Percentiles rank a stretch among this genome's conserved stretches.
phyloP scores from a whole-genome alignment of 169 alveolate species.

The Cryptosporidium ryanae region DNA sequence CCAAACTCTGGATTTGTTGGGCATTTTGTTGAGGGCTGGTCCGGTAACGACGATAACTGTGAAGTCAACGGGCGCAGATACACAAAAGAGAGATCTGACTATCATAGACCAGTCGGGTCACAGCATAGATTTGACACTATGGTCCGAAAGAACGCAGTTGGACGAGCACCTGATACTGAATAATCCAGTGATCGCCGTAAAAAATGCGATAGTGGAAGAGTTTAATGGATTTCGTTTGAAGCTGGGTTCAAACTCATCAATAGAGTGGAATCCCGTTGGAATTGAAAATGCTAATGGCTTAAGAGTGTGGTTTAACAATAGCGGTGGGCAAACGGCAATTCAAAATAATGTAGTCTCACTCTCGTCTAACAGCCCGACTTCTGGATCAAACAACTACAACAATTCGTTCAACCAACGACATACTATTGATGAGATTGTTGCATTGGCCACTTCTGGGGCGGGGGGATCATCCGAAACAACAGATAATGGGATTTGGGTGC shows the following conservation, averaged over 20 bases:
- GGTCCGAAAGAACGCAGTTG: slow-evolving; percentile 72
- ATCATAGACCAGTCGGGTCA: slow-evolving; percentile 65
- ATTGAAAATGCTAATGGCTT: slow-evolving; percentile 25
- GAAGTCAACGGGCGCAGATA: slow-evolving; percentile 65
- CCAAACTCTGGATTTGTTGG: slow-evolving; percentile 49
- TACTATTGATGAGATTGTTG: slow-evolving; percentile 37
- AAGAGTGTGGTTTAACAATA: slow-evolving; percentile 38
- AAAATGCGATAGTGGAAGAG: slow-evolving; percentile 65
- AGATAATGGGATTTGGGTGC: slow-evolving; percentile 67
- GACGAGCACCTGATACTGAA: slow-evolving; percentile 37
- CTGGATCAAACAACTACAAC: slow-evolving; percentile 17
- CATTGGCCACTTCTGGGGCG: slow-evolving; percentile 49
- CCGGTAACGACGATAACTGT: slow-evolving; percentile 65
- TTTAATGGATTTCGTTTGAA: slow-evolving; percentile 62
- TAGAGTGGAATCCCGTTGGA: slow-evolving; percentile 64
- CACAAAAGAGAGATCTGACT: slow-evolving; percentile 68
- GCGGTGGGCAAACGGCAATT: slow-evolving; percentile 1
- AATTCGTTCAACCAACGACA: slow-evolving; percentile 20
- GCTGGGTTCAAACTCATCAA: slow-evolving; percentile 42
- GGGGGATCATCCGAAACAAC: slow-evolving; percentile 37
- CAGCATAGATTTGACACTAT: slow-evolving; percentile 65
- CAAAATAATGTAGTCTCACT: slow-evolving; percentile 41
- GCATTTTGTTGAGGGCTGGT: slow-evolving; percentile 50
- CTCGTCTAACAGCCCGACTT: slow-evolving; percentile 49
- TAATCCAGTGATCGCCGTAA: slow-evolving; percentile 60